Conservation (phyloP, 1,284 basidiomycete species). For the Vanrija humicola region DNA sequence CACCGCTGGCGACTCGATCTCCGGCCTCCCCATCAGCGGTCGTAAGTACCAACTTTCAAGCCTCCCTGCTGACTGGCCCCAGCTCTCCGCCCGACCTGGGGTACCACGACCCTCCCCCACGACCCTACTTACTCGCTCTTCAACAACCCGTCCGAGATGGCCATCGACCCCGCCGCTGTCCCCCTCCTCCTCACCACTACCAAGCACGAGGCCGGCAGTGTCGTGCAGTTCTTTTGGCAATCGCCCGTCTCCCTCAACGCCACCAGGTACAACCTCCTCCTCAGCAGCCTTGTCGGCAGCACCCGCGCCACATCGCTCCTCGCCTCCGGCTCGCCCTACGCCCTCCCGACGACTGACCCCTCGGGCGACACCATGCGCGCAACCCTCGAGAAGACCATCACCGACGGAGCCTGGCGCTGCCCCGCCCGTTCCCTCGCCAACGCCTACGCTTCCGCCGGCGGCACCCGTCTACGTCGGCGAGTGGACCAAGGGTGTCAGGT, state of each 20-base stretch:
- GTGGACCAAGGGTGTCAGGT: conserved; percentile 63
- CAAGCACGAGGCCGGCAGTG: conserved; percentile 61
- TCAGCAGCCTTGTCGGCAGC: conserved; percentile 54
- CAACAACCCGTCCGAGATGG: conserved; percentile 59
- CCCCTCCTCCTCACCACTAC: conserved; percentile 68
- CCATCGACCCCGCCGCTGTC: conserved; percentile 56
- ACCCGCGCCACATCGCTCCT: conserved; percentile 55
- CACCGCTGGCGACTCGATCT: conserved; percentile 37
- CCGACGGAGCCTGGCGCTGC: conserved; percentile 57
- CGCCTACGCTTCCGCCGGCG: conserved; percentile 62
- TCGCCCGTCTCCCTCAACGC: conserved; percentile 31
- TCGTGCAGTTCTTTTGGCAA: conserved; percentile 51
- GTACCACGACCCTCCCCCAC: conserved; percentile 25
- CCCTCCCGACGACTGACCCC: conserved; percentile 50
- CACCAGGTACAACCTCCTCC: conserved; percentile 49
- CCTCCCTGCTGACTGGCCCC: not conserved
- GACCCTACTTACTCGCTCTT: conserved; percentile 62
- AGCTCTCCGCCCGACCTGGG: conserved; percentile 39
- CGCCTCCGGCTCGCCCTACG: conserved; percentile 50
- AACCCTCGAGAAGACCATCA: conserved; percentile 60
- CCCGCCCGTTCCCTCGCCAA: conserved; percentile 65
- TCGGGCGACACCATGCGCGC: conserved; percentile 48
- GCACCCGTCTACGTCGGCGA: conserved; percentile 64
- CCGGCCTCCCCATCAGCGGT: conserved; percentile 24
- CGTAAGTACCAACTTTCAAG: conserved; percentile 18